Evolutionary conservation across 164 flowering plant species (phyloP).

Genomic region (Euptelea pleiosperma): DNA sequence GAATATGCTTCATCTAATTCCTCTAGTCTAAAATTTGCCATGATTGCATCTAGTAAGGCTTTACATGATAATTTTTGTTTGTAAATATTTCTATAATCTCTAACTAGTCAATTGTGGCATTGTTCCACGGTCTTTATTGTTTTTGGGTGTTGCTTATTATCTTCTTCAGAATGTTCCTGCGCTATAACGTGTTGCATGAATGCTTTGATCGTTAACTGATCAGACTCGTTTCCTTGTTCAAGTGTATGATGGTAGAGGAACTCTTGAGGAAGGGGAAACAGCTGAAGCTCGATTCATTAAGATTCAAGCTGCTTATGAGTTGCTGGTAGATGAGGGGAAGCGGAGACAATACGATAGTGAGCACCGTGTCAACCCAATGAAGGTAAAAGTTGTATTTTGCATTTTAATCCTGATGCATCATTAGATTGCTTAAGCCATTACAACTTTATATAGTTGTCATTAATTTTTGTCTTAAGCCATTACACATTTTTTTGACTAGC

Average conservation of each 20-base stretch:
- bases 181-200: neutral
- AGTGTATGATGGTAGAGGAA: slow-evolving; percentile 94
- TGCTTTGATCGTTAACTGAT: slow-evolving; percentile 1
- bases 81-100: too few species aligned
- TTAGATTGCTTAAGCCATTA: neutral
- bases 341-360: slow-evolving; percentile 69
- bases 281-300: slow-evolving; percentile 93
- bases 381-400: slow-evolving; percentile 38
- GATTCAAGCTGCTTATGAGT: slow-evolving; percentile 97
- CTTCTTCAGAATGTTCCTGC: slow-evolving; percentile 2
- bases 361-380: slow-evolving; percentile 88
- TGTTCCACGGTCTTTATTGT: neutral
- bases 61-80: too few species aligned
- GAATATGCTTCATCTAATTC: too few species aligned
- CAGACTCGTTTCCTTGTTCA: slow-evolving; percentile 14
- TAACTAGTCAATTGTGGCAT: neutral
- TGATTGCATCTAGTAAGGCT: too few species aligned
- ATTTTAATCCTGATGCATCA: neutral
- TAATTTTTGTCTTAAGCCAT: neutral
- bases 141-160: neutral
- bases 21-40: too few species aligned
- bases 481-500: too few species aligned
- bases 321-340: slow-evolving; percentile 74
- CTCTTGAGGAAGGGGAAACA: slow-evolving; percentile 90
- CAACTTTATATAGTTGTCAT: neutral